phyloP scores from a whole-genome alignment of 768 basidiomycete genomes.

The Suillus luteus region DNA sequence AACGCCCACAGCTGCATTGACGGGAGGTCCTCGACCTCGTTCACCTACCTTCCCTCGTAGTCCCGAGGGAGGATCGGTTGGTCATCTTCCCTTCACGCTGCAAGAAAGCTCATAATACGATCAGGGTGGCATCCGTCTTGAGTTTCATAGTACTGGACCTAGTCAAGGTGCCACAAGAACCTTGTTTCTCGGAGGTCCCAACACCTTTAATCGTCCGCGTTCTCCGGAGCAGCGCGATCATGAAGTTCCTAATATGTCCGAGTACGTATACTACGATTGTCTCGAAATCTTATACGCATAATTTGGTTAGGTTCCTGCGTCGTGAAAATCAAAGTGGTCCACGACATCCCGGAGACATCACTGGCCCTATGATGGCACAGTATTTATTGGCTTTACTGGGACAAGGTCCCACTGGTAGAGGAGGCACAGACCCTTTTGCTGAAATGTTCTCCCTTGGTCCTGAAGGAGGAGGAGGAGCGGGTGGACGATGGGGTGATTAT shows the following conservation, averaged over 20 bases:
- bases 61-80: constrained; percentile 22
- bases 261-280: constrained; percentile 41
- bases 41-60: constrained; percentile 21
- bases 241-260: constrained; percentile 47
- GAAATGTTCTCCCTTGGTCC: constrained; percentile 43
- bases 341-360: constrained; percentile 43
- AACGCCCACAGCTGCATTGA: constrained; percentile 5
- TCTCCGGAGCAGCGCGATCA: constrained; percentile 31
- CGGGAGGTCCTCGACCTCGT: constrained; percentile 14
- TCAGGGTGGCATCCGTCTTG: constrained; percentile 35
- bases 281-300: constrained; percentile 3
- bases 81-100: neutral
- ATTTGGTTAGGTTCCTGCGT: constrained; percentile 37
- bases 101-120: constrained; percentile 16
- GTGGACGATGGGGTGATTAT: constrained; percentile 84
- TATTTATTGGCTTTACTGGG: constrained; percentile 66
- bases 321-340: constrained; percentile 23
- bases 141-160: constrained; percentile 34
- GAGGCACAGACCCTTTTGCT: constrained; percentile 46
- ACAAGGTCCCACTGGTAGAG: constrained; percentile 31
- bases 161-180: constrained; percentile 31
- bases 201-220: constrained; percentile 24
- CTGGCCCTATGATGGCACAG: constrained; percentile 68
- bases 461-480: constrained; percentile 42
- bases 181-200: constrained; percentile 40